Percentiles rank a stretch among this genome's conserved stretches.
Conservation (phyloP, 768 basidiomycete species). For the Hysterangium stoloniferum region DNA sequence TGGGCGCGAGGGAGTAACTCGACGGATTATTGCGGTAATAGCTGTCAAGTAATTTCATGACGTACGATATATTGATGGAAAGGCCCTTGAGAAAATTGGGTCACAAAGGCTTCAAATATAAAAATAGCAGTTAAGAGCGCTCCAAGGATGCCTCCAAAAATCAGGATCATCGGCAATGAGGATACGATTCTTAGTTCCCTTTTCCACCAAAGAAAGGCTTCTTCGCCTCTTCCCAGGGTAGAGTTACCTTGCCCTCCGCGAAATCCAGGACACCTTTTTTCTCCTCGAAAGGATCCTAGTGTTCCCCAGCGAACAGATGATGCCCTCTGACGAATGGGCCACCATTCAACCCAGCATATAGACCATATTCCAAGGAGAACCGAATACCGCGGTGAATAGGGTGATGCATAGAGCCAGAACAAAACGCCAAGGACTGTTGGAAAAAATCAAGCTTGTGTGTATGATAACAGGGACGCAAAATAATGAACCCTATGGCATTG, state of each 20-base stretch:
- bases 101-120: constrained; percentile 85
- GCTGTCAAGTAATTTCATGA: constrained; percentile 10
- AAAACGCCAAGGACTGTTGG: constrained; percentile 64
- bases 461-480: constrained; percentile 81
- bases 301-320: constrained; percentile 81
- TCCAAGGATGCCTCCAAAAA: constrained; percentile 64
- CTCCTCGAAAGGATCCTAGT: constrained; percentile 67
- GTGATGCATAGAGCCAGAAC: constrained; percentile 61
- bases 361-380: constrained; percentile 76
- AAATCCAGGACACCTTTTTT: constrained; percentile 43
- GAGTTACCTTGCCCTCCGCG: neutral
- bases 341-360: constrained; percentile 81
- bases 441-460: constrained; percentile 71
- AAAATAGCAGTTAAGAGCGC: constrained; percentile 75
- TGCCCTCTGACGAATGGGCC: constrained; percentile 80
- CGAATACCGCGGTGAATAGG: constrained; percentile 76
- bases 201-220: constrained; percentile 57
- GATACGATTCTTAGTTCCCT: constrained; percentile 61
- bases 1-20: constrained; percentile 68
- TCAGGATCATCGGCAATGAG: constrained; percentile 61
- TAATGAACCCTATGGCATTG: constrained; percentile 51
- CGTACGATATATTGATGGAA: constrained; percentile 72
- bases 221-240: constrained; percentile 15
- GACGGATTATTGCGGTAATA: neutral
- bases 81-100: constrained; percentile 80